Conservation (phyloP, 768 basidiomycete species). For the Pilatotrama ljubarskyi region DNA sequence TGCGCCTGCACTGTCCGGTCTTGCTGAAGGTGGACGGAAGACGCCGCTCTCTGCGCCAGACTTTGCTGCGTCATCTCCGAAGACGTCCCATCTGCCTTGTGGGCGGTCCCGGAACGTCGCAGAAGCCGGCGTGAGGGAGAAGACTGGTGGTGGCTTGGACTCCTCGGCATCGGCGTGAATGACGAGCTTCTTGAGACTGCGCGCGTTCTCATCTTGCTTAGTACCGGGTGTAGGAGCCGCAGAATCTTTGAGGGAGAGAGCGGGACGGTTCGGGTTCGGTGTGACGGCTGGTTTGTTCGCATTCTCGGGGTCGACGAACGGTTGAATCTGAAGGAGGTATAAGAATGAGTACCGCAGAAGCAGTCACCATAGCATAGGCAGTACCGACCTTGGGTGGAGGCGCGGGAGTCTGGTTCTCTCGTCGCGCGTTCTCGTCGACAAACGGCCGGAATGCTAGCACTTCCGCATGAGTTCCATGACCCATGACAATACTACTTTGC, state of each 20-base stretch:
- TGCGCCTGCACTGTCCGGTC: background rate
- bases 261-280: conserved; percentile 39
- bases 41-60: conserved; percentile 5
- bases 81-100: conserved; percentile 10
- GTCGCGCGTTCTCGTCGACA: conserved; percentile 58
- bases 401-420: conserved; percentile 44
- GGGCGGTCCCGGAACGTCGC: conserved; percentile 17
- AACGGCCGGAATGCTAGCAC: conserved; percentile 64
- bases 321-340: conserved; percentile 51
- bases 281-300: conserved; percentile 43
- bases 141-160: conserved; percentile 48
- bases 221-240: conserved; percentile 23
- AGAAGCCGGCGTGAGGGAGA: conserved; percentile 59
- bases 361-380: no score
- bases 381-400: conserved; percentile 39
- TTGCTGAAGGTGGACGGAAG: conserved; percentile 7
- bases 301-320: conserved; percentile 57
- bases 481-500: background rate
- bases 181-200: conserved; percentile 5
- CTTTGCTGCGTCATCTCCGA: conserved; percentile 13
- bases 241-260: conserved; percentile 49
- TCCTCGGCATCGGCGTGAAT: conserved; percentile 14
- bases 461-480: background rate
- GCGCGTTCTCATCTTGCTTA: conserved; percentile 24
- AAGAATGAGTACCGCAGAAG: no score